Base-by-base conservation (phyloP, 2,329 filamentous ascomycete species). In the Didymella keratinophila region DNA sequence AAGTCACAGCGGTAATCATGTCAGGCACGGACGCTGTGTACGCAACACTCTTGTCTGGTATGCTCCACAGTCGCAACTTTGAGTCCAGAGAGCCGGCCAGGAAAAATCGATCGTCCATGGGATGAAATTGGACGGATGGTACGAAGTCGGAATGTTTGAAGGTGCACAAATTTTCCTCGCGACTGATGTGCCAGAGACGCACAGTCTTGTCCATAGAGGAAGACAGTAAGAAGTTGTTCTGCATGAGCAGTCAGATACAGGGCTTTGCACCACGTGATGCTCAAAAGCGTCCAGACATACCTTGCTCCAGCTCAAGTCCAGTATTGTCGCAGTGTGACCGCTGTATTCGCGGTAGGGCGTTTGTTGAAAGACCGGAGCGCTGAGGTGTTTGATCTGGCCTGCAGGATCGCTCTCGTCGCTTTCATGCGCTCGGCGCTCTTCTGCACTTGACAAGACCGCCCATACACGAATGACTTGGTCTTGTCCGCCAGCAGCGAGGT, bases 131-230 rank as follows among this genome's bases (percentile, higher is more conserved):
- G 48, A 99, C 93, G 1, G 93, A 94, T 0, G 95, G 96, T 45
- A 98, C 94, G 68, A 97, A 93, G 74, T 99, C 95, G 68, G 89
- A 92, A 77, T 98, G 95, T 69, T 93, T 92, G 79, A 98, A 99
- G 2, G 90, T 93, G 76, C 93, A 97, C 0, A 99, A 82, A 70
- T 93, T 97, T 71, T 98, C 93, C 3, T 84, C 78, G 51, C 94
- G 85, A 72, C 87, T 94, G 62, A 95, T 84, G 77, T 99, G 95
- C 94, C 95, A 99, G 46, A 99, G 78, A 14, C 92, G 86, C 12
- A 99, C 95, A 0, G 93, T 97, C 80, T 97, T 97, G 75, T 99
- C 95, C 93, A 98, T 97, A 0, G 93, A 97, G 0, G 93, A 96
- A 3, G 94, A 97, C 16, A 99, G 82, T 27, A 99, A 78, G 68